Evolutionary conservation across 345 rosid genomes (phyloP).

Genomic region (Salix caprea): DNA sequence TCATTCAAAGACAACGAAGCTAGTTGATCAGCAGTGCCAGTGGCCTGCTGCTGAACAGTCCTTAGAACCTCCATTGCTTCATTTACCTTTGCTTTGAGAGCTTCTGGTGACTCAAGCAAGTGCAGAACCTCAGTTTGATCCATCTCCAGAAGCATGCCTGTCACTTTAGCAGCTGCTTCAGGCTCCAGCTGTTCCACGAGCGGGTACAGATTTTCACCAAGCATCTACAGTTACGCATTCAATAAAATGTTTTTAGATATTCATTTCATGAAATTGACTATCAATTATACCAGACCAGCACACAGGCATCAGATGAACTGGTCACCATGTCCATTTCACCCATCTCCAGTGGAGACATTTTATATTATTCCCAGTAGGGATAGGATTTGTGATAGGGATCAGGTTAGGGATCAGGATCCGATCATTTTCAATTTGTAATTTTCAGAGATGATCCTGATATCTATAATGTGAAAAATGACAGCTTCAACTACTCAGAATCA

Average conservation of each 20-base stretch:
- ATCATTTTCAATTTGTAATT: background rate
- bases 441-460: background rate
- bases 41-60: conserved; percentile 63
- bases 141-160: conserved; percentile 98
- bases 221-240: conserved; percentile 46
- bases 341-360: background rate
- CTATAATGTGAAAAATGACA: background rate
- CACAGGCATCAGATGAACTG: background rate
- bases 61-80: conserved; percentile 97
- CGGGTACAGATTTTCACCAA: conserved; percentile 94
- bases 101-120: conserved; percentile 90
- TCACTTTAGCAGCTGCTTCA: conserved; percentile 86
- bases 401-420: background rate
- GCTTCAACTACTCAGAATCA: background rate
- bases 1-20: conserved; percentile 66
- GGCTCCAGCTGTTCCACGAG: conserved; percentile 87
- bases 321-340: background rate
- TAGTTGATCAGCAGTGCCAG: conserved; percentile 64
- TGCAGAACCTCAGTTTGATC: conserved; percentile 93
- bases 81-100: conserved; percentile 78
- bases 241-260: background rate
- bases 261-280: background rate
- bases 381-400: too few species aligned
- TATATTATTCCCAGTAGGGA: background rate
- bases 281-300: background rate